A percentile compares a stretch with the other conserved stretches of the same genome.
Conservation (phyloP, 2,329 filamentous ascomycete genomes). For the Xylariaceae sp. region DNA sequence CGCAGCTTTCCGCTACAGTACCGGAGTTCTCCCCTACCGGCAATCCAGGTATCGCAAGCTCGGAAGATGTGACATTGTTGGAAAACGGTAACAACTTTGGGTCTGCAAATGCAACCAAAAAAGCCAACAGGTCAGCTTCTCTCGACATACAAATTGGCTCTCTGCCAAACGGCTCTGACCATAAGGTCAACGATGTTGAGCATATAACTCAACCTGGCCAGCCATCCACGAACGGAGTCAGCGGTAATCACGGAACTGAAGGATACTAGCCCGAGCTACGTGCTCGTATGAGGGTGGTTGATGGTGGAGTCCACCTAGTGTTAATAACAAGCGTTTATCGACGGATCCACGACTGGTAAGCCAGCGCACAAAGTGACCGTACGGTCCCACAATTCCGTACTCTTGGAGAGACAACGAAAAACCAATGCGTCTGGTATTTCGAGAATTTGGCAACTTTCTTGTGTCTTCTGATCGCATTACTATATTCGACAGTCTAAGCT, state of each 20-base stretch:
- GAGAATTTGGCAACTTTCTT: constrained; percentile 5
- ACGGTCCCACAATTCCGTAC: constrained; percentile 1
- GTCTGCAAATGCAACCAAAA: constrained; percentile 8
- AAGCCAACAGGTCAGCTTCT: background rate
- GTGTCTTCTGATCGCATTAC: constrained; percentile 1
- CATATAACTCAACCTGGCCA: background rate
- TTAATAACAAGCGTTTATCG: background rate
- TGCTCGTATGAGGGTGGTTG: background rate
- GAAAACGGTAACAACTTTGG: constrained; percentile 4
- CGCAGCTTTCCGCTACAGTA: constrained; percentile 63
- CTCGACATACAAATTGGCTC: background rate
- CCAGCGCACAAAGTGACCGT: constrained; percentile 1
- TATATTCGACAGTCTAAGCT: background rate
- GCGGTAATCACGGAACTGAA: constrained; percentile 1
- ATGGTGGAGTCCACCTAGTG: constrained; percentile 1
- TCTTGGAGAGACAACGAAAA: background rate
- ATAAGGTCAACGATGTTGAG: background rate
- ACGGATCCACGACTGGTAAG: background rate
- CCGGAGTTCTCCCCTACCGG: constrained; percentile 60
- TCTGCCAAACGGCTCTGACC: constrained; percentile 8
- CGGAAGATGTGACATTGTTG: constrained; percentile 8
- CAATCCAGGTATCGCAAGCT: constrained; percentile 17
- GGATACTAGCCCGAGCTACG: constrained; percentile 2
- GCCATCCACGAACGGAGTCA: constrained; percentile 8
- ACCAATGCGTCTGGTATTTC: background rate